Evolutionary conservation across 2,329 filamentous ascomycete species (phyloP).

Genomic region (Rutstroemia sp.): DNA sequence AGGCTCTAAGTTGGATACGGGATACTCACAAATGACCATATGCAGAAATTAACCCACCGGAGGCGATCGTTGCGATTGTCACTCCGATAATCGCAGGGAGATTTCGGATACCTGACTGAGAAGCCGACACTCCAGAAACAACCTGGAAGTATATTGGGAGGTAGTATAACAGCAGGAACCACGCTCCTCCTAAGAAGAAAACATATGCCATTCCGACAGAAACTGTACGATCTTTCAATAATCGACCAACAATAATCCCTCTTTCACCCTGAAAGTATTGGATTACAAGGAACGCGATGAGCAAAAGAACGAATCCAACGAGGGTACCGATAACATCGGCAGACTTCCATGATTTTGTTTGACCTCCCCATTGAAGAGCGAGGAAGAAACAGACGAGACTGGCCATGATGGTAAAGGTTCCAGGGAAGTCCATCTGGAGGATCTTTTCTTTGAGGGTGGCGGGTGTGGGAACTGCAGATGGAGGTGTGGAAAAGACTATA

Average conservation of each 20-base stretch:
- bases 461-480: conserved; percentile 31
- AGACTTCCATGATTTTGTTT: conserved; percentile 36
- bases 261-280: conserved; percentile 38
- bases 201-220: conserved; percentile 35
- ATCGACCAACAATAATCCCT: conserved; percentile 42
- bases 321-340: conserved; percentile 37
- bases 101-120: conserved; percentile 31
- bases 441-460: conserved; percentile 37
- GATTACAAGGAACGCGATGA: conserved; percentile 30
- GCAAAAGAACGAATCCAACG: conserved; percentile 31
- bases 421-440: conserved; percentile 41
- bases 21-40: conserved; percentile 26
- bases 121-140: conserved; percentile 28
- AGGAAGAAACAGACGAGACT: conserved; percentile 38
- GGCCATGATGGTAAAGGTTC: conserved; percentile 38
- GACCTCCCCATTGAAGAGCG: conserved; percentile 42
- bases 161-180: conserved; percentile 40
- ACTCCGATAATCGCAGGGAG: conserved; percentile 32
- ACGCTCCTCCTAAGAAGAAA: conserved; percentile 36
- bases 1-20: too few relatives aligned
- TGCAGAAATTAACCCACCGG: conserved; percentile 28
- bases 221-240: conserved; percentile 38
- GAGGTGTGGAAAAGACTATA: conserved; percentile 28
- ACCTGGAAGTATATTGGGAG: conserved; percentile 46
- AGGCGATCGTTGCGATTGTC: conserved; percentile 30